Evolutionary conservation across 2,329 filamentous ascomycete species (phyloP).

Genomic region (Gyromitra esculenta): DNA sequence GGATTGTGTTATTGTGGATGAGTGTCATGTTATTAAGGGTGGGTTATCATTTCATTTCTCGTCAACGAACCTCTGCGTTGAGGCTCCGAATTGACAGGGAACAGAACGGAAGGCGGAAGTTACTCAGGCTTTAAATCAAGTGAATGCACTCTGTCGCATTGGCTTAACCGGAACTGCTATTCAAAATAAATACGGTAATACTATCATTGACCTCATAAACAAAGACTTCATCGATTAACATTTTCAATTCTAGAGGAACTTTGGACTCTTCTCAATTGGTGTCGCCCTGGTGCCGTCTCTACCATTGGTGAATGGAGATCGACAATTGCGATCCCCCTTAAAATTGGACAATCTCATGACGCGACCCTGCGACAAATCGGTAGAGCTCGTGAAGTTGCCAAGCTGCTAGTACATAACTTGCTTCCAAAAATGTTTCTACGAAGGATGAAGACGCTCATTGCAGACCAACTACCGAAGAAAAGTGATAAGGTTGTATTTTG

Average conservation of each 20-base stretch:
- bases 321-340: conserved; percentile 80
- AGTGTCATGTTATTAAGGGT: conserved; percentile 85
- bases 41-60: neutral
- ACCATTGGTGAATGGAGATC: conserved; percentile 77
- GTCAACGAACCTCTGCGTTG: neutral
- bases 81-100: conserved; percentile 19
- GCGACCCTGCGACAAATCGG: conserved; percentile 85
- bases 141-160: conserved; percentile 91
- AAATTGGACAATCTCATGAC: conserved; percentile 89
- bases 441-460: conserved; percentile 91
- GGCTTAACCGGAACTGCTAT: conserved; percentile 95
- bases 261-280: conserved; percentile 97
- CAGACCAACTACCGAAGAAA: conserved; percentile 92
- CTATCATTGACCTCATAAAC: neutral
- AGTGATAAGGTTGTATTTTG: conserved; percentile 95
- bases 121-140: conserved; percentile 84
- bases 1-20: conserved; percentile 94
- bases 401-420: conserved; percentile 84
- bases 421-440: conserved; percentile 90
- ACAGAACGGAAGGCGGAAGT: conserved; percentile 75
- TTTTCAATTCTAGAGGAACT: conserved; percentile 70
- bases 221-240: conserved; percentile 7
- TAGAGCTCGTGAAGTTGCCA: conserved; percentile 78
- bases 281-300: conserved; percentile 79
- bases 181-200: conserved; percentile 84